Base-by-base conservation (phyloP, 257 asterid genomes). In the Thymus quinquecostatus region DNA sequence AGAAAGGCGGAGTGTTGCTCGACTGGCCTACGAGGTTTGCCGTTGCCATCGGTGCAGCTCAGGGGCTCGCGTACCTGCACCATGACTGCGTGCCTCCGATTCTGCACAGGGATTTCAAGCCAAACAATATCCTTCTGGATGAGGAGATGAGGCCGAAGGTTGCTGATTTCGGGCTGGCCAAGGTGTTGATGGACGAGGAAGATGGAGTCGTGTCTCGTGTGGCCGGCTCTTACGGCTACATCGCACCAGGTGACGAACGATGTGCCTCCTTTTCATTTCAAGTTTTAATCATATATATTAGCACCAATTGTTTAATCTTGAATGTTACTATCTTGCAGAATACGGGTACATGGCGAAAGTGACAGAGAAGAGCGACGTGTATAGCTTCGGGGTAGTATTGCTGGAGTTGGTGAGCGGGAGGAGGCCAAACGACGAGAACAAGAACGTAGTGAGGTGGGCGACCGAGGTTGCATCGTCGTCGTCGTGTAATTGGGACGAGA, bases 331-430 rank as follows among this genome's bases (percentile, higher is more conserved):
- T 38, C 6, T 38, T 38, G 41, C 41, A 38, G 96, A 91, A 69
- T 91, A 91, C 76, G 92, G 86, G 1, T 88, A 91, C 72, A 91
- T 94, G 0, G 51, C 85, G 86, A 88, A 84, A 71, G 86, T 91
- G 7, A 86, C 86, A 0, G 94, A 88, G 82, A 91, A 91, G 89
- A 88, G 97, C 29, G 97, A 91, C 29, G 92, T 91, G 7, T 91
- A 91, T 61, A 90, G 97, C 83, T 90, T 86, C 28, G 97, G 97
- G 2, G 84, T 90, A 21, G 85, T 90, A 71, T 74, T 88, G 63
- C 57, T 91, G 75, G 97, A 88, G 69, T 70, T 91, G 29, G 72
- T 91, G 43, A 85, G 83, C 0, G 92, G 97, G 53, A 88, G 75
- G 80, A 75, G 85, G 81, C 94, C 94, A 3, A 80, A 81, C 34